Evolutionary conservation across 2,329 filamentous ascomycete genomes (phyloP), one percentile per base, ranked within the genome.

Genomic region (Aspergillus novofumigatus): DNA sequence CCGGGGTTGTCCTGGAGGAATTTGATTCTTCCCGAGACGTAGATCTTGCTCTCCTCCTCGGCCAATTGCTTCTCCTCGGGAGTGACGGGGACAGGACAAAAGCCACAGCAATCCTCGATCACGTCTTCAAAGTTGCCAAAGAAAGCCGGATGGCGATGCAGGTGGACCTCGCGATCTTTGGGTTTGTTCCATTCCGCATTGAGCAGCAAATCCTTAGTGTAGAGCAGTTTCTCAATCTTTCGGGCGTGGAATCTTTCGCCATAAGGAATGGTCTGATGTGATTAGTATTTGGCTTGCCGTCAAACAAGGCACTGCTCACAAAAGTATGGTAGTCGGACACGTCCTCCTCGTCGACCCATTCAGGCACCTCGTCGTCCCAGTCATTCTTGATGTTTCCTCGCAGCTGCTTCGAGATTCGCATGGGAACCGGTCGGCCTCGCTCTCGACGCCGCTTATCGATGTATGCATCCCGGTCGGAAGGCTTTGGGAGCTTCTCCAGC

Each of bases 171-270:
- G n/a, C 91, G 83, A 45, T 91, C 86, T 59, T 90, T 86, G 1
- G 83, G 79, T 61, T 88, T 86, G 65, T 94, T 95, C 91, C 91
- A 95, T 68, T 95, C 90, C 0, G 89, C 89, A 65, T 95, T 94
- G 20, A 95, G 82, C 7, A 95, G 79, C 20, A 95, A 72, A 69
- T 96, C 91, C 61, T 90, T 88, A 1, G 88, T 90, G 68, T 91
- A 95, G 48, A 92, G 83, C 0, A 95, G 78, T 67, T 89, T 92
- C 71, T 95, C 90, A 55, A 95, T 92, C 65, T 86, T 72, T 21
- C 65, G 67, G n/a, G 73, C 72, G 51, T 71, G 71, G 61, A 73
- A 77, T 25, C 56, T 69, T 5, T 62, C 63, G 1, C 74, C 72
- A n/a, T 74, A 75, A 1, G 73, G 73, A 21, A 77, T 71, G 4